phyloP scores from a whole-genome alignment of 2,329 filamentous ascomycete genomes.

The Fusarium falciforme region DNA sequence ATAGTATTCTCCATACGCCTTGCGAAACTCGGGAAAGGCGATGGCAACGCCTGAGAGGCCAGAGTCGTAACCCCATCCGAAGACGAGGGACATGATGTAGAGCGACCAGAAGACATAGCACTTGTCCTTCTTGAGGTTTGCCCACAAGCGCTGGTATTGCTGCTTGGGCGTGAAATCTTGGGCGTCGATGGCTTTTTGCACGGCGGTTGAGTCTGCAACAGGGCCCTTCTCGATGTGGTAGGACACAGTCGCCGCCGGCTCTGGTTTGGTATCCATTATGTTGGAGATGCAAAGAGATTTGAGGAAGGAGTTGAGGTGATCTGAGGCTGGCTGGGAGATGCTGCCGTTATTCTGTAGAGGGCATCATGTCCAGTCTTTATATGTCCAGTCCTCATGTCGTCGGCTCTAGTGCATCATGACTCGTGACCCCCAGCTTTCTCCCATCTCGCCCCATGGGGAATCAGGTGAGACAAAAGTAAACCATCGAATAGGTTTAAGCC shows the following conservation, averaged over 20 bases:
- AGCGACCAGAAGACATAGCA: slow-evolving; percentile 43
- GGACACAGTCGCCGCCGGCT: background rate
- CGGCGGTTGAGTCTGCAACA: background rate
- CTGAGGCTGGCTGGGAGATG: background rate
- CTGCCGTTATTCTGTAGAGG: background rate
- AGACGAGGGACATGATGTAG: slow-evolving; percentile 49
- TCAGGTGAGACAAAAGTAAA: background rate
- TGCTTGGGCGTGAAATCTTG: slow-evolving; percentile 41
- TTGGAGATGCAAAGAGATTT: background rate
- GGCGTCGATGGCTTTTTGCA: slow-evolving; percentile 7
- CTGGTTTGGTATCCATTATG: background rate
- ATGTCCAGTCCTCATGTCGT: background rate
- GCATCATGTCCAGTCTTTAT: background rate
- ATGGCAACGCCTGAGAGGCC: slow-evolving; percentile 51
- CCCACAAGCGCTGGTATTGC: slow-evolving; percentile 44
- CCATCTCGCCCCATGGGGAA: background rate
- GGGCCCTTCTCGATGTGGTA: background rate
- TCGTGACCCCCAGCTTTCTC: background rate
- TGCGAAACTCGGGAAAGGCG: slow-evolving; percentile 49
- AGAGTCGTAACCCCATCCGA: slow-evolving; percentile 51
- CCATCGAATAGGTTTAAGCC: background rate
- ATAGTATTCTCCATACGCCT: slow-evolving; percentile 50
- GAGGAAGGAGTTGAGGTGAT: background rate
- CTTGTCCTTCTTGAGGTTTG: slow-evolving; percentile 45
- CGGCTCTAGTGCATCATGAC: background rate